Conservation (phyloP, 257 asterid genomes). For the Solanum clarkiae region DNA sequence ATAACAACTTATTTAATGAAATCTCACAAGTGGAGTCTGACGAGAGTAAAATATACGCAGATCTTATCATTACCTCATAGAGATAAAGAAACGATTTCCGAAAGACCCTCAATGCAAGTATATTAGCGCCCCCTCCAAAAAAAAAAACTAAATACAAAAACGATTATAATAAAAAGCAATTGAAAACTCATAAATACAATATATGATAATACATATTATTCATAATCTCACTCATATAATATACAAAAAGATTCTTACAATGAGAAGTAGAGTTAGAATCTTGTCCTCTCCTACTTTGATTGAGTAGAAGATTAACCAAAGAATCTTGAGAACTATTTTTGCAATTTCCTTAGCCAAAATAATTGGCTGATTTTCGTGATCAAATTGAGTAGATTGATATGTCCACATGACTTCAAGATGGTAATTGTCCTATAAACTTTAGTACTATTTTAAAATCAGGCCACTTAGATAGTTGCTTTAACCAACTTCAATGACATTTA, state of each 20-base stretch:
- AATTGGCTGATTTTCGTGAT: neutral
- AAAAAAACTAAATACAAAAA: too few relatives aligned
- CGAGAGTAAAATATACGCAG: too few relatives aligned
- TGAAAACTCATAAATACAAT: too few relatives aligned
- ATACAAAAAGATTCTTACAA: too few relatives aligned
- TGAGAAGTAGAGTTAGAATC: neutral
- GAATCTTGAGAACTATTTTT: neutral
- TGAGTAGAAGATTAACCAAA: neutral
- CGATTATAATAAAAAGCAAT: too few relatives aligned
- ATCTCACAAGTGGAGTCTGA: too few relatives aligned
- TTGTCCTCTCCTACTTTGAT: neutral
- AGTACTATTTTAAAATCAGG: neutral
- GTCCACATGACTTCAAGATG: neutral
- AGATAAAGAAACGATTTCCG: too few relatives aligned
- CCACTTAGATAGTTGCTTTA: neutral
- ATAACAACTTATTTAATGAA: too few relatives aligned
- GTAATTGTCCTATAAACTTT: neutral
- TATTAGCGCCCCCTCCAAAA: too few relatives aligned
- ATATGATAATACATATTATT: too few relatives aligned
- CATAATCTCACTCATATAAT: accelerated
- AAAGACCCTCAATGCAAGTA: too few relatives aligned
- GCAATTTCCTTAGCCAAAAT: neutral
- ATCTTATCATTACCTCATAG: too few relatives aligned
- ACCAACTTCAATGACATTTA: neutral
- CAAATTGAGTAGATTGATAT: neutral